phyloP scores from a whole-genome alignment of 2,329 filamentous ascomycete genomes.

The Neurospora crassa region DNA sequence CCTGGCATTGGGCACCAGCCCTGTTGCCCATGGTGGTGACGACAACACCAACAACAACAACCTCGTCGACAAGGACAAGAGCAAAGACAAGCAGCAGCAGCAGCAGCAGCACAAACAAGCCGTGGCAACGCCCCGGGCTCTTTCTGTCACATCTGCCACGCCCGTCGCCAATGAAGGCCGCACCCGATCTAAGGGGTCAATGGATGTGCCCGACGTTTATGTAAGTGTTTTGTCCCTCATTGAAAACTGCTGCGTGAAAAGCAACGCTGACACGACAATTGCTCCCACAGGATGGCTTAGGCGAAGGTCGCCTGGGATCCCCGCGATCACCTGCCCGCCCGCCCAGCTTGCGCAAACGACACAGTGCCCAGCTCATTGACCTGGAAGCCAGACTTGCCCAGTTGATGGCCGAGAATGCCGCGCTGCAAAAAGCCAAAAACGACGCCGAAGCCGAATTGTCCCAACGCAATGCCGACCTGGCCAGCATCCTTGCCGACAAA shows the following conservation, averaged over 20 bases:
- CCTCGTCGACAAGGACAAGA: constrained; percentile 8
- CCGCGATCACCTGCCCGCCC: constrained; percentile 88
- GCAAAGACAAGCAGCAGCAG: constrained; percentile 9
- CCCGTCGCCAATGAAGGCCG: constrained; percentile 83
- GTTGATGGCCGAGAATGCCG: constrained; percentile 73
- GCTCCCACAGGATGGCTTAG: constrained; percentile 70
- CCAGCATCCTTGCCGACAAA: constrained; percentile 62
- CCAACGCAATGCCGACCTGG: constrained; percentile 46
- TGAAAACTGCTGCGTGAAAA: constrained; percentile 7
- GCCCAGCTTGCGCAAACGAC: constrained; percentile 90
- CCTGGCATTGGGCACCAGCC: constrained; percentile 5
- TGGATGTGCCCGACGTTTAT: constrained; percentile 83
- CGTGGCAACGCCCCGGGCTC: neutral
- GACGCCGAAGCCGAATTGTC: constrained; percentile 58
- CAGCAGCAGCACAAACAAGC: constrained; percentile 14
- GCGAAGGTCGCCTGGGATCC: constrained; percentile 77
- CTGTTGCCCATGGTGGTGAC: constrained; percentile 4
- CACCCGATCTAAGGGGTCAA: constrained; percentile 52
- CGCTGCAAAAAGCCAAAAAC: constrained; percentile 62
- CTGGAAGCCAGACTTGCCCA: constrained; percentile 80
- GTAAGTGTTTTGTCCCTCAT: constrained; percentile 41
- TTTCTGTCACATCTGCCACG: constrained; percentile 28
- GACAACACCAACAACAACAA: constrained; percentile 10
- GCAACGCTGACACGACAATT: constrained; percentile 5
- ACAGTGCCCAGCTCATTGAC: constrained; percentile 95